phyloP scores from a whole-genome alignment of 306 rosid species.

The Prunus fruticosa region DNA sequence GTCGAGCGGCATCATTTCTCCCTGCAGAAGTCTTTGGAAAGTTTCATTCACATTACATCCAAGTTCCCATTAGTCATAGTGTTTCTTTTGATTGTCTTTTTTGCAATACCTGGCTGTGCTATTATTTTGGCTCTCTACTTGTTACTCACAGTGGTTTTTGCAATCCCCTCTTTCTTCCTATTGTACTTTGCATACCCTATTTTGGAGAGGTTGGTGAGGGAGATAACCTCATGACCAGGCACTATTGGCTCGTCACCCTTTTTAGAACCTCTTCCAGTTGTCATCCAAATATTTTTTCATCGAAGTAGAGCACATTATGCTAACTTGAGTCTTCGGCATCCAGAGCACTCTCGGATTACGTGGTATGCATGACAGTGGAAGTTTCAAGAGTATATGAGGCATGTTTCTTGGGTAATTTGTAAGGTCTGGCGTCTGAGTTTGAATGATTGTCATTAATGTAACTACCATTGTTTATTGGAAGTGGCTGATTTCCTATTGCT shows the following conservation, averaged over 20 bases:
- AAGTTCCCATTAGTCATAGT: slow-evolving; percentile 70
- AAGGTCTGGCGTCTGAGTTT: background rate
- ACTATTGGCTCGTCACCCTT: slow-evolving; percentile 12
- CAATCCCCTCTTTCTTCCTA: slow-evolving; percentile 71
- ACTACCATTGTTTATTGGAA: background rate
- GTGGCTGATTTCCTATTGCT: slow-evolving; percentile 20
- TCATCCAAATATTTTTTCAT: background rate
- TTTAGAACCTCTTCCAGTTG: slow-evolving; percentile 8
- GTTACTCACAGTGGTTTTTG: slow-evolving; percentile 69
- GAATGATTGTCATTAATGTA: background rate
- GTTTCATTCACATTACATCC: slow-evolving; percentile 66
- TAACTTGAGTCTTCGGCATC: slow-evolving; percentile 1
- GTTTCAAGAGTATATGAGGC: slow-evolving; percentile 24
- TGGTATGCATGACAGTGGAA: slow-evolving; percentile 12
- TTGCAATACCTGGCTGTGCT: slow-evolving; percentile 68
- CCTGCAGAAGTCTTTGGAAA: slow-evolving; percentile 69
- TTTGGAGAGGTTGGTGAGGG: slow-evolving; percentile 65
- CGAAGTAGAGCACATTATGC: too few relatives aligned
- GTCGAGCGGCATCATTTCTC: slow-evolving; percentile 46
- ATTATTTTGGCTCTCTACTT: slow-evolving; percentile 68
- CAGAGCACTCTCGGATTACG: slow-evolving; percentile 18
- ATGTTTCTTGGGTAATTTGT: slow-evolving; percentile 7
- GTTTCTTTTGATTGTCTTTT: slow-evolving; percentile 66
- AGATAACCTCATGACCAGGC: slow-evolving; percentile 60
- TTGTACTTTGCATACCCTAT: slow-evolving; percentile 77